Base-by-base conservation (phyloP, 1,284 basidiomycete species). In the Cutaneotrichosporon curvatum region DNA sequence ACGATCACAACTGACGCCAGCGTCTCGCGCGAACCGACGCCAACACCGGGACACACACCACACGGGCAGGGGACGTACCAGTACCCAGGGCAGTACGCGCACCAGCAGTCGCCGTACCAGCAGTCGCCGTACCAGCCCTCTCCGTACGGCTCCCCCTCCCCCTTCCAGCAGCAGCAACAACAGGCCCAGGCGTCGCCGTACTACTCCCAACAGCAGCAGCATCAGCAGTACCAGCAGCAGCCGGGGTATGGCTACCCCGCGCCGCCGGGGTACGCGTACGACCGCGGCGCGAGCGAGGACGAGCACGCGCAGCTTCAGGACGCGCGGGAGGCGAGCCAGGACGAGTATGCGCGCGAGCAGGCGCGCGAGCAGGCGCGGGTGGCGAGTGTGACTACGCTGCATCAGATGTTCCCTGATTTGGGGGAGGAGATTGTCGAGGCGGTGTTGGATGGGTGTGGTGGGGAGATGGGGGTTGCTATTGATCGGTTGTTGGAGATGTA, bases 381-480 rank as follows among this genome's bases (percentile, higher is more conserved):
- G 2, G 66, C 63, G 4, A 67, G 62, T 36, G 59, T 70, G 48
- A 80, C 82, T 58, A 92, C 88, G 19, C 71, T 92, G 52, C 72
- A 78, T 50, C 87, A 90, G 71, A 91, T 92, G 54, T 94, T 94
- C 77, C 88, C 89, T 1, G 70, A 69, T 6, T 75, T 85, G 55
- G 89, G 92, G 61, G 66, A 70, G 42, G 90, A 91, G 68, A 79
- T 94, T 30, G 76, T 88, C 40, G 85, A 89, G 56, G 83, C 80
- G 77, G 87, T 95, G 30, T 71, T 95, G 47, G 84, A 92, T 62
- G 84, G 84, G 33, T 88, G 88, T 58, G 80, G 79, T n/a, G 85
- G 85, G 21, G 88, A 95, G 72, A 65, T 94, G 49, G 90, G 87
- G 45, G 79, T 80, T 75, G 89, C 87, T 62, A 91, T 94, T 59